Conservation (phyloP, 306 rosid genomes). For the Styphnolobium japonicum region DNA sequence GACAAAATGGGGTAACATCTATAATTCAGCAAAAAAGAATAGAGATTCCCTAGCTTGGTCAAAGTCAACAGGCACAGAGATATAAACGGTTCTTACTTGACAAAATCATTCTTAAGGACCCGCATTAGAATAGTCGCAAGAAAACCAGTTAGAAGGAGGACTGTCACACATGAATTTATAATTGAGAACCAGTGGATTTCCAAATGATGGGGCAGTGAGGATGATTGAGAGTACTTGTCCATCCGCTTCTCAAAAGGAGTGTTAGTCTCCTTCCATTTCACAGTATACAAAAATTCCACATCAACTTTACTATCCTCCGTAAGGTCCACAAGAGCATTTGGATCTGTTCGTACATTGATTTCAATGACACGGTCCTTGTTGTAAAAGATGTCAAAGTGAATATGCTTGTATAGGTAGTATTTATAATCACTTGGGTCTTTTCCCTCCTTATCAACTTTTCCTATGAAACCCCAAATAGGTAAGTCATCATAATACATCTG, state of each 20-base stretch:
- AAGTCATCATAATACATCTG: slow-evolving; percentile 91
- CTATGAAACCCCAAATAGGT: slow-evolving; percentile 92
- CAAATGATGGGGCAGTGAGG: slow-evolving; percentile 76
- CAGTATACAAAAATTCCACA: slow-evolving; percentile 66
- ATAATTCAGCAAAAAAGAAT: background rate
- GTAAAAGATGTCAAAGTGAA: slow-evolving; percentile 65
- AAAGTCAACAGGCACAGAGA: background rate
- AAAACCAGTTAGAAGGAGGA: slow-evolving; percentile 83
- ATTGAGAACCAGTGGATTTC: slow-evolving; percentile 96
- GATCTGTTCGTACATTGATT: slow-evolving; percentile 61
- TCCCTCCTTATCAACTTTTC: slow-evolving; percentile 68
- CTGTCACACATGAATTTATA: slow-evolving; percentile 82
- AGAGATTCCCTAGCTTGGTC: background rate
- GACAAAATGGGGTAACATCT: slow-evolving; percentile 8
- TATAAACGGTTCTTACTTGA: slow-evolving; percentile 55
- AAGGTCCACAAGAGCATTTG: slow-evolving; percentile 60
- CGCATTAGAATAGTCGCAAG: slow-evolving; percentile 82
- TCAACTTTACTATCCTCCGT: slow-evolving; percentile 64
- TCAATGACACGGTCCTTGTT: slow-evolving; percentile 85
- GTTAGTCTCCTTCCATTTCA: slow-evolving; percentile 75
- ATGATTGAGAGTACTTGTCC: slow-evolving; percentile 74
- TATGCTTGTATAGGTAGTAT: slow-evolving; percentile 71
- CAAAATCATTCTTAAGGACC: slow-evolving; percentile 90
- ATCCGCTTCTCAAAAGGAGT: slow-evolving; percentile 80
- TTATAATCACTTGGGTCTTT: slow-evolving; percentile 74